These are phyloP conservation scores for Coprinopsis strossmayeri DNA, from an alignment of 768 basidiomycete genomes.

Conservation along the genomic window DNA sequence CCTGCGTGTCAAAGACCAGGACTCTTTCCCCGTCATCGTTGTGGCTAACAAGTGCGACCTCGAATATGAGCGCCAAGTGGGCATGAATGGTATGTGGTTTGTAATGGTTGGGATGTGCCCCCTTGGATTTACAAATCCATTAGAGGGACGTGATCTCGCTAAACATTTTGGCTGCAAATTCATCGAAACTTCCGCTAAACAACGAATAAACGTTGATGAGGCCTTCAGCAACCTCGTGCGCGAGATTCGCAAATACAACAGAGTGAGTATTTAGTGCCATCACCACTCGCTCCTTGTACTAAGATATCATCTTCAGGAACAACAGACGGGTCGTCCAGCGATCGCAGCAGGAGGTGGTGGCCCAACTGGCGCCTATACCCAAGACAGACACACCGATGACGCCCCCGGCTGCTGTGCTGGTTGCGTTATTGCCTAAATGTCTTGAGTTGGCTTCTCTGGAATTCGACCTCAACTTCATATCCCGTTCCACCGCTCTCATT, in stretches of 20 bases:
- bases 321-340: slow-evolving; percentile 69
- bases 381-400: slow-evolving; percentile 43
- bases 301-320: slow-evolving; percentile 41
- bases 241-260: slow-evolving; percentile 91
- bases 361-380: slow-evolving; percentile 44
- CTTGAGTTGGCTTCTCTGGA: neutral
- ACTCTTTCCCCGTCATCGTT: slow-evolving; percentile 90
- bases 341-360: slow-evolving; percentile 37
- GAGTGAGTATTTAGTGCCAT: slow-evolving; percentile 49
- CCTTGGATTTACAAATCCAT: neutral
- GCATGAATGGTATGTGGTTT: slow-evolving; percentile 72
- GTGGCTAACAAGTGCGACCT: slow-evolving; percentile 98
- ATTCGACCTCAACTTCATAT: slow-evolving; percentile 9
- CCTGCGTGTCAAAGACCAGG: slow-evolving; percentile 93
- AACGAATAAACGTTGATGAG: slow-evolving; percentile 95
- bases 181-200: slow-evolving; percentile 94
- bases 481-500: slow-evolving; percentile 11
- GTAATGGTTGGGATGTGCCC: neutral
- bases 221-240: slow-evolving; percentile 91
- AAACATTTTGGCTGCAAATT: slow-evolving; percentile 93
- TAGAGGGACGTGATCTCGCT: slow-evolving; percentile 97
- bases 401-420: slow-evolving; percentile 58
- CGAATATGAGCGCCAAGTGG: slow-evolving; percentile 94
- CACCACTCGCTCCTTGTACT: neutral
- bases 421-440: slow-evolving; percentile 52